Conservation (phyloP, 1,139 yeast species). For the Kodamaea sp. region DNA sequence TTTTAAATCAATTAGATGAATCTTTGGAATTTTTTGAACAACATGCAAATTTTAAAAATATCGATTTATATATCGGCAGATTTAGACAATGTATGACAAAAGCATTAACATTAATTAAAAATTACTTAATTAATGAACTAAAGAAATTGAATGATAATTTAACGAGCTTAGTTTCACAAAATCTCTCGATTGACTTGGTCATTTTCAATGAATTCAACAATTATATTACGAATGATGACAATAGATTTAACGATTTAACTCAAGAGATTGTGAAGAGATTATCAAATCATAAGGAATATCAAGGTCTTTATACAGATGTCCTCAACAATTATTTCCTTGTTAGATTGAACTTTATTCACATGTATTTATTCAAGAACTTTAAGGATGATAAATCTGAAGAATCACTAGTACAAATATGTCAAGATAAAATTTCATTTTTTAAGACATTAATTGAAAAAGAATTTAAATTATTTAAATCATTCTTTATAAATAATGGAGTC, state of each 20-base stretch:
- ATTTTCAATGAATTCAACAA: conserved; percentile 53
- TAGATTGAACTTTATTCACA: conserved; percentile 46
- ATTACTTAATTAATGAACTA: conserved; percentile 56
- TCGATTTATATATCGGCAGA: conserved; percentile 65
- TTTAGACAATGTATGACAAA: conserved; percentile 85
- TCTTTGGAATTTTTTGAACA: conserved; percentile 36
- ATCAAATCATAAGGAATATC: conserved; percentile 50
- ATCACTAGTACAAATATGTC: conserved; percentile 52
- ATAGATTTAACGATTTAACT: conserved; percentile 41
- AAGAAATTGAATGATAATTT: conserved; percentile 47
- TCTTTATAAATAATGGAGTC: conserved; percentile 35
- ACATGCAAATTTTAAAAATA: conserved; percentile 58
- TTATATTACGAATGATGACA: conserved; percentile 22
- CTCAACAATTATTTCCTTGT: conserved; percentile 57
- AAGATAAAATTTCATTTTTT: conserved; percentile 55
- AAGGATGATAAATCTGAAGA: conserved; percentile 4
- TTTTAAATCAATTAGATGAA: conserved; percentile 58
- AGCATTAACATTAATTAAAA: conserved; percentile 70
- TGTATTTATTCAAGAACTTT: conserved; percentile 21
- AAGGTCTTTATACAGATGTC: conserved; percentile 67
- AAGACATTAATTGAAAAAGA: conserved; percentile 62
- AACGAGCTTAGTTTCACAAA: conserved; percentile 15
- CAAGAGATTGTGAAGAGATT: conserved; percentile 51
- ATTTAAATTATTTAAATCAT: conserved; percentile 48
- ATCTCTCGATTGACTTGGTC: conserved; percentile 24